phyloP scores from a whole-genome alignment of 192 early-diverging fungal species.

The Backusella psychrophila region DNA sequence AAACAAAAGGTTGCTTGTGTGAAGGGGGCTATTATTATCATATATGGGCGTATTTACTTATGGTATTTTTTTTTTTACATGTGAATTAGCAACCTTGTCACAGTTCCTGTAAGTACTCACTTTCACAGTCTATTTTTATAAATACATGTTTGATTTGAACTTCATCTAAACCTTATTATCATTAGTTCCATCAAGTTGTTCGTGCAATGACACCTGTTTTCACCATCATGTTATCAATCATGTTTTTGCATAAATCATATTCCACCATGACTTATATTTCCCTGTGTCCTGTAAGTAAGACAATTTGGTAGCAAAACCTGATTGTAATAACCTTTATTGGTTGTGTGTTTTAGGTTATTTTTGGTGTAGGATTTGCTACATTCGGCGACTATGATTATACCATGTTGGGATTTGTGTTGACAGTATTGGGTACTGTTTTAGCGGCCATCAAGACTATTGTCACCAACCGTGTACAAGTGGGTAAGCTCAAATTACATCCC shows the following conservation, averaged over 20 bases:
- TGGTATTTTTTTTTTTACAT: neutral
- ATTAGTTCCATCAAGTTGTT: slow-evolving; percentile 65
- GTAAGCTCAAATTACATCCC: slow-evolving; percentile 74
- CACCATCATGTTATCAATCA: slow-evolving; percentile 46
- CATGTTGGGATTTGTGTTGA: slow-evolving; percentile 68
- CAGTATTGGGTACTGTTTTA: slow-evolving; percentile 73
- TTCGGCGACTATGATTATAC: slow-evolving; percentile 77
- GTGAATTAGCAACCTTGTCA: slow-evolving; percentile 30
- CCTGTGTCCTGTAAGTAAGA: slow-evolving; percentile 47
- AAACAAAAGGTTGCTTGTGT: too few relatives aligned
- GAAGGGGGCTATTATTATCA: neutral
- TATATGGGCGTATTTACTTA: neutral
- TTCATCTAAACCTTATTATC: neutral
- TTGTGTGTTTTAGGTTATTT: slow-evolving; percentile 46
- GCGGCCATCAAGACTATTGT: slow-evolving; percentile 81
- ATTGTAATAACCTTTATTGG: neutral
- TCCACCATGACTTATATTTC: slow-evolving; percentile 39
- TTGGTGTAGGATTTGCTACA: slow-evolving; percentile 82
- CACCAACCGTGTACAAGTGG: slow-evolving; percentile 78
- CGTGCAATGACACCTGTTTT: slow-evolving; percentile 64
- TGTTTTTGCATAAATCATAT: slow-evolving; percentile 35
- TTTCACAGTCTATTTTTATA: slow-evolving; percentile 9
- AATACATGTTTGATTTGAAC: neutral
- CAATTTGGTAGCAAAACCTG: neutral
- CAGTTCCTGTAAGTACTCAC: slow-evolving; percentile 30